Base-by-base conservation (phyloP, 2,329 filamentous ascomycete genomes). In the Dactylellina drechsleri region DNA sequence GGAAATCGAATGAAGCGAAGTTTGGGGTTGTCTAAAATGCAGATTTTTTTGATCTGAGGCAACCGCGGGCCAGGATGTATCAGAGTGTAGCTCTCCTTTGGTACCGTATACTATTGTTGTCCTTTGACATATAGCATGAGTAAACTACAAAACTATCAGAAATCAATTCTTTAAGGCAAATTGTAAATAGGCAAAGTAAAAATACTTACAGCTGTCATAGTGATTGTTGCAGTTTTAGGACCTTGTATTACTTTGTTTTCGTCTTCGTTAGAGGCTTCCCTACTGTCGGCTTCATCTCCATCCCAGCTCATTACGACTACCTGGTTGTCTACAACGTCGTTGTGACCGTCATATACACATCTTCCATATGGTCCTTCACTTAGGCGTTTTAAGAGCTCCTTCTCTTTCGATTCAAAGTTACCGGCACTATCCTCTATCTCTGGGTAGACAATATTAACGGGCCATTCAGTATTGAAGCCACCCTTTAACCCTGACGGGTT, bases 321-420 rank as follows among this genome's bases (percentile, higher is more conserved):
- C 81, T 98, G 94, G 79, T 98, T 92, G 81, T 99, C 95, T 79
- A 90, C 92, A 49, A 98, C 95, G 79, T 96, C 89, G 82, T 98
- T 99, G 82, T 96, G 93, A 3, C 90, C 85, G 81, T 97, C 95
- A 83, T 90, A 98, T 0, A 98, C 95, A 80, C 95, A 99, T n/a
- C 94, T 88, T 0, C 95, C 95, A 80, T 93, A 91, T 20, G 77
- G 90, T 5, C 72, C 86, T 60, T 87, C 85, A 18, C 83, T 78
- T 6, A 85, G 79, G 26, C 79, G 79, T 1, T 77, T 76, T 8
- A 77, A 65, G 1, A 83, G 60, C n/a, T 78, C 50, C 12, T 31
- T 54, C 23, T 84, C 83, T 0, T 88, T 90, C 0, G 83, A 83
- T 1, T 84, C 80, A 12, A 81, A 77, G 0, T 86, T 86, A 0